phyloP scores from a whole-genome alignment of 768 basidiomycete genomes.

The Suillus brevipes region DNA sequence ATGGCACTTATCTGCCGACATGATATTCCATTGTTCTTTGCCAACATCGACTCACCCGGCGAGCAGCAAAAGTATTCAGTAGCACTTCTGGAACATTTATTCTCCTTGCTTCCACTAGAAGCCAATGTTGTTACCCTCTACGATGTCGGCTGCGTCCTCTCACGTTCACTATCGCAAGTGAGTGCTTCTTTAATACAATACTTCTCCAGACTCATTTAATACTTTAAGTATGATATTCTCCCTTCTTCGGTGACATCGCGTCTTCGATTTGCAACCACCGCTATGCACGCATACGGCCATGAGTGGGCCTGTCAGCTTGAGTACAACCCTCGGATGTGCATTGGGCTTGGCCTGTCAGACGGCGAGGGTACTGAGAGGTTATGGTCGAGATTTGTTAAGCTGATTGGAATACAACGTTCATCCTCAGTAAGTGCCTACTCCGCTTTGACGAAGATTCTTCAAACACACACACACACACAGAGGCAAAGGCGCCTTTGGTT shows the following conservation, averaged over 20 bases:
- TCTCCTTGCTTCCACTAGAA: conserved; percentile 28
- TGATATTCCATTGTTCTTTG: no score
- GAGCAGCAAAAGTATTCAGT: conserved; percentile 41
- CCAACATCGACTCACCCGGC: conserved; percentile 13
- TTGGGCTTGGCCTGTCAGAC: conserved; percentile 11
- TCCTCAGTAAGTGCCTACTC: conserved; percentile 31
- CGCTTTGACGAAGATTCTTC: neutral
- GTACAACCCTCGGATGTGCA: neutral
- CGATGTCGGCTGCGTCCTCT: neutral
- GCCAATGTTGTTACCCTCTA: neutral
- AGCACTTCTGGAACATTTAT: conserved; percentile 33
- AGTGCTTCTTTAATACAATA: neutral
- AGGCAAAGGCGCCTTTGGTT: conserved; percentile 30
- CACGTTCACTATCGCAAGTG: neutral
- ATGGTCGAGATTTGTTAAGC: conserved; percentile 35
- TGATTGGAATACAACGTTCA: conserved; percentile 35
- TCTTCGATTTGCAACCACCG: conserved; percentile 33
- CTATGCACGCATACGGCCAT: conserved; percentile 43
- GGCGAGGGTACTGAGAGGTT: conserved; percentile 20
- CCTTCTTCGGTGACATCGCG: conserved; percentile 15
- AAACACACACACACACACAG: conserved; percentile 9
- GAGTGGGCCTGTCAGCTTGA: conserved; percentile 31
- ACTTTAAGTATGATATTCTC: neutral
- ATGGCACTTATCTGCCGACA: no score
- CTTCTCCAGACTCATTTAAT: neutral